Evolutionary conservation across 257 asterid species (phyloP), one percentile per base, ranked within the genome.

Genomic region (Capsicum baccatum): DNA sequence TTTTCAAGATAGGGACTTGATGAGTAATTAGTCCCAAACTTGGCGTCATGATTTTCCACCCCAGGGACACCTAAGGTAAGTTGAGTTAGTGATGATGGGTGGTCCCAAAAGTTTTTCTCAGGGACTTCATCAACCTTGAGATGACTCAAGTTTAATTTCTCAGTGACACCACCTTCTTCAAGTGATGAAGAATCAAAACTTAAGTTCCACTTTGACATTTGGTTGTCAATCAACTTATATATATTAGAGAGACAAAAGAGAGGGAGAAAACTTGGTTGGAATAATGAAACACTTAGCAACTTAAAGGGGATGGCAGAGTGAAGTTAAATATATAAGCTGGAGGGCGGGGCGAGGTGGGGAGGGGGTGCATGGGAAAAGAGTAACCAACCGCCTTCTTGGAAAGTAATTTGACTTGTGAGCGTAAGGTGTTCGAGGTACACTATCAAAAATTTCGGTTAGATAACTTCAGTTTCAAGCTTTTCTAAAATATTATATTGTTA

Each of bases 51-150:
- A 74, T 74, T 50, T 50, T 74, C 47, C 62, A 74, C 42, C 44
- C 80, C 44, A 74, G 44, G 80, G 13, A 74, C n/a, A 50, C 80
- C 62, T 74, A 74, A 74, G 60, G 80, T 74, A 10, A 74, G 47
- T 74, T 11, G 60, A 6, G 60, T 74, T 50, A 37, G 80, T 74
- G 60, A 44, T 74, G 21, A 73, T n/a, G 48, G 19, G 0, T 74
- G 60, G 47, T 50, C 13, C 1, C 58, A 74, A 74, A 50, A 3
- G 1, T 74, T 74, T 0, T 33, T 19, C 16, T 50, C 3, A 47
- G 26, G 16, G 42, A 73, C 58, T 47, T 73, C 58, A 74, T 74
- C 80, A 14, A 67, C 50, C 21, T 67, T 67, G 35, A 35, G 35
- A 67, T 35, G 74, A 6, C 50, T 35, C 50, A 67, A 67, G 2